phyloP scores from a whole-genome alignment of 2,329 filamentous ascomycete species.

The Venturia oleaginea region DNA sequence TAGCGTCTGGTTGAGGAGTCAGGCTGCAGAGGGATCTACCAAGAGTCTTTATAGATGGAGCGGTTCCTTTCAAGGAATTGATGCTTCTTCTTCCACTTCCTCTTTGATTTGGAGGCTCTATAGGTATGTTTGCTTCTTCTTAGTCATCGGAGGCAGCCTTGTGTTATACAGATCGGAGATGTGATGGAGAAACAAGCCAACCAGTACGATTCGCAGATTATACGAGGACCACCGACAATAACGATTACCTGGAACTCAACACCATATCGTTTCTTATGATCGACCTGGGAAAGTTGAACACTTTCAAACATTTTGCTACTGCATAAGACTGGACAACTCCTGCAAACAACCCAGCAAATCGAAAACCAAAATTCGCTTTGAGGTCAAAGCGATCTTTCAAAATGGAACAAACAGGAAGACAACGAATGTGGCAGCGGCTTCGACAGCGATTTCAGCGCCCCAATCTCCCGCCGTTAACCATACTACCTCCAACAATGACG shows the following conservation, averaged over 20 bases:
- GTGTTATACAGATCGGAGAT: no score
- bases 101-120: neutral
- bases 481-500: neutral
- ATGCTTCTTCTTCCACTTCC: neutral
- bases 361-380: neutral
- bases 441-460: neutral
- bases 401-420: constrained; percentile 1
- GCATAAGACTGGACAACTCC: neutral
- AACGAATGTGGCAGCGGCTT: neutral
- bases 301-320: neutral
- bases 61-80: neutral
- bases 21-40: neutral
- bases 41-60: neutral
- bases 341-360: neutral
- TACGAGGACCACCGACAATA: neutral
- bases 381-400: no score
- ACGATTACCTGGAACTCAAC: neutral
- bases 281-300: neutral
- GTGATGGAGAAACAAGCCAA: no score
- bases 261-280: neutral
- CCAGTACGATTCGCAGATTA: neutral
- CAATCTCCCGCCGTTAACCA: neutral
- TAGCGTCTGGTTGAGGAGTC: constrained; percentile 2
- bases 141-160: no score
- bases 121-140: neutral